Percentiles rank a stretch among this genome's conserved stretches.
Conservation (phyloP, 495 filamentous ascomycete species). For the Pyrenopolyporus hunteri region DNA sequence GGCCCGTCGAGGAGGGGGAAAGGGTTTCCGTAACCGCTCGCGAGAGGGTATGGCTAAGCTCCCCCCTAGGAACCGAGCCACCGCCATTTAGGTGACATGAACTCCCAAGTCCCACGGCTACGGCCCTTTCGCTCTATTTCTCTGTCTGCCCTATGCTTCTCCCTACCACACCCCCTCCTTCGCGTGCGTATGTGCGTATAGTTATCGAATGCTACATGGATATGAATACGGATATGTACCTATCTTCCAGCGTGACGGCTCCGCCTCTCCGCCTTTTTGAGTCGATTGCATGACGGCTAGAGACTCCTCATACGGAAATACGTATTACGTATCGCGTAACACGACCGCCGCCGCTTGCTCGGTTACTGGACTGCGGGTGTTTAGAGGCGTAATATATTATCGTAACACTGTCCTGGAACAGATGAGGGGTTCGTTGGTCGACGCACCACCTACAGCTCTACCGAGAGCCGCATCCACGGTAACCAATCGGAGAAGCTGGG, state of each 20-base stretch:
- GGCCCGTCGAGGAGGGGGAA: no score
- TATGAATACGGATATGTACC: no score
- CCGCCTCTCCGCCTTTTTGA: not conserved
- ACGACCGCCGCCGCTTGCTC: not conserved
- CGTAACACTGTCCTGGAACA: no score
- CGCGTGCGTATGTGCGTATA: no score
- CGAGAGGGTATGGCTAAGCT: not conserved
- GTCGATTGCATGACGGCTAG: not conserved
- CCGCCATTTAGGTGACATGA: slow-evolving; percentile 1
- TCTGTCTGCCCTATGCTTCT: no score
- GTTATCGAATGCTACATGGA: no score
- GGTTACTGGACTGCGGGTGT: no score
- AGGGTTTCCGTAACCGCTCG: not conserved
- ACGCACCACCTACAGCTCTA: not conserved
- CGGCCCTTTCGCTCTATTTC: not conserved
- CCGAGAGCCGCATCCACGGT: not conserved
- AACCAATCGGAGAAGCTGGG: not conserved
- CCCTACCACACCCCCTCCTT: no score
- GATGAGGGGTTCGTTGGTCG: not conserved
- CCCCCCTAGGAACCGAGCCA: not conserved
- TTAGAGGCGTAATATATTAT: no score
- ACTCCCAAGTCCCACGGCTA: not conserved
- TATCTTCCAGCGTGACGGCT: no score
- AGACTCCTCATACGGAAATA: not conserved
- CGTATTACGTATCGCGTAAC: not conserved